A percentile compares a stretch with the other conserved stretches of the same genome.
phyloP scores from a whole-genome alignment of 2,329 filamentous ascomycete genomes.

The Teratosphaeria zuluensis region DNA sequence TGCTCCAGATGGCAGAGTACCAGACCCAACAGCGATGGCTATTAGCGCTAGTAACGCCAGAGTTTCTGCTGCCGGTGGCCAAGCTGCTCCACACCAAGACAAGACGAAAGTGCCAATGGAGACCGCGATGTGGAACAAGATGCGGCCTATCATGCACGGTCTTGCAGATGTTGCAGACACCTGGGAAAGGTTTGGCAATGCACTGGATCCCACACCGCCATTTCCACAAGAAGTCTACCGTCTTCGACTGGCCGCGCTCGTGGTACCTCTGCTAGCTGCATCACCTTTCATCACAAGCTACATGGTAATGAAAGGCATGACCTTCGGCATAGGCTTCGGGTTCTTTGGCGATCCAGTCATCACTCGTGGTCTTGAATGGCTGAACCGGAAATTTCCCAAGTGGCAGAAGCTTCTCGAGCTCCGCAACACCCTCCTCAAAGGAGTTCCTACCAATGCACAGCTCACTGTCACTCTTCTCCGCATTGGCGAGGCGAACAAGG shows the following conservation, averaged over 20 bases:
- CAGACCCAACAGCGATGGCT: conserved; percentile 52
- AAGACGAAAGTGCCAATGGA: conserved; percentile 73
- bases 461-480: conserved; percentile 71
- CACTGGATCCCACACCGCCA: conserved; percentile 39
- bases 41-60: conserved; percentile 45
- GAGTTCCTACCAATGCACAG: conserved; percentile 79
- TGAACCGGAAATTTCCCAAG: conserved; percentile 54
- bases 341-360: conserved; percentile 77
- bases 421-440: conserved; percentile 66
- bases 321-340: conserved; percentile 58
- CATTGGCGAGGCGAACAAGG: conserved; percentile 70
- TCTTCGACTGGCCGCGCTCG: conserved; percentile 35
- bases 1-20: conserved; percentile 42
- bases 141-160: conserved; percentile 61
- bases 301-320: conserved; percentile 51
- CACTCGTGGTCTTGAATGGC: conserved; percentile 45
- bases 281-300: conserved; percentile 40
- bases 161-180: conserved; percentile 51
- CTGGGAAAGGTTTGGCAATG: conserved; percentile 55
- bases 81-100: conserved; percentile 48
- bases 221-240: conserved; percentile 37
- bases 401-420: conserved; percentile 69
- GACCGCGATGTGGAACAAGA: conserved; percentile 65
- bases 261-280: conserved; percentile 34
- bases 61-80: conserved; percentile 42